Conservation (phyloP, 2,329 filamentous ascomycete species). For the Colletotrichum horii region DNA sequence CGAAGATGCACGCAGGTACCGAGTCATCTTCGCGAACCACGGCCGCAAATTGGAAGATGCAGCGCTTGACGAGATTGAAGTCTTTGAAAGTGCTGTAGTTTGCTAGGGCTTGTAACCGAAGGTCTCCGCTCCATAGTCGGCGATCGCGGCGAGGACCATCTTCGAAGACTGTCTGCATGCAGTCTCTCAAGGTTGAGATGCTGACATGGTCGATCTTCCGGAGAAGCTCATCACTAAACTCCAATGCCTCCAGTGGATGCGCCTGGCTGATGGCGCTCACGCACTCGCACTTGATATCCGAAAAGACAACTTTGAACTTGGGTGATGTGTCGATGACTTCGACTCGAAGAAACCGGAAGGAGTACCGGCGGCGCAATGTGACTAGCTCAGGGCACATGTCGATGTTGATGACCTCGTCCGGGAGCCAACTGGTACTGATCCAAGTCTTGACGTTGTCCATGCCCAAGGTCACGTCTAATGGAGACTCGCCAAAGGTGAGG, state of each 20-base stretch:
- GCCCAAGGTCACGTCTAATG: slow-evolving; percentile 38
- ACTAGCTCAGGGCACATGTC: slow-evolving; percentile 35
- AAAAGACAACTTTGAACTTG: slow-evolving; percentile 36
- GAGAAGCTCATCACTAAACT: slow-evolving; percentile 26
- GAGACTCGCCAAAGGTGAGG: slow-evolving; percentile 40
- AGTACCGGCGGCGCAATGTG: slow-evolving; percentile 32
- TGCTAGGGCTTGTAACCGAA: slow-evolving; percentile 38
- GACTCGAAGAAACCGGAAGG: slow-evolving; percentile 38
- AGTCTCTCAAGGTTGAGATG: slow-evolving; percentile 37
- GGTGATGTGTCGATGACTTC: slow-evolving; percentile 38
- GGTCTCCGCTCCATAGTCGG: slow-evolving; percentile 40
- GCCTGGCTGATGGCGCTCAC: slow-evolving; percentile 30
- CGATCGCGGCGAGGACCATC: slow-evolving; percentile 41
- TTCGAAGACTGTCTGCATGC: slow-evolving; percentile 44
- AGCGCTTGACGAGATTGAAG: slow-evolving; percentile 37
- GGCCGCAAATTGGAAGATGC: slow-evolving; percentile 39
- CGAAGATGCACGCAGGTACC: slow-evolving; percentile 38
- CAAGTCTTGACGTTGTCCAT: slow-evolving; percentile 38
- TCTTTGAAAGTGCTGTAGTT: slow-evolving; percentile 41
- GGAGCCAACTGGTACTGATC: slow-evolving; percentile 42
- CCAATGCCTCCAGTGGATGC: slow-evolving; percentile 19
- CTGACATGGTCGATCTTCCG: slow-evolving; percentile 32
- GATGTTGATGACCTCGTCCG: slow-evolving; percentile 39
- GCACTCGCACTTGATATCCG: slow-evolving; percentile 29
- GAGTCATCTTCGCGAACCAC: slow-evolving; percentile 34